Conservation (phyloP, 2,329 filamentous ascomycete species). For the Cylindrodendrum hubeiense region DNA sequence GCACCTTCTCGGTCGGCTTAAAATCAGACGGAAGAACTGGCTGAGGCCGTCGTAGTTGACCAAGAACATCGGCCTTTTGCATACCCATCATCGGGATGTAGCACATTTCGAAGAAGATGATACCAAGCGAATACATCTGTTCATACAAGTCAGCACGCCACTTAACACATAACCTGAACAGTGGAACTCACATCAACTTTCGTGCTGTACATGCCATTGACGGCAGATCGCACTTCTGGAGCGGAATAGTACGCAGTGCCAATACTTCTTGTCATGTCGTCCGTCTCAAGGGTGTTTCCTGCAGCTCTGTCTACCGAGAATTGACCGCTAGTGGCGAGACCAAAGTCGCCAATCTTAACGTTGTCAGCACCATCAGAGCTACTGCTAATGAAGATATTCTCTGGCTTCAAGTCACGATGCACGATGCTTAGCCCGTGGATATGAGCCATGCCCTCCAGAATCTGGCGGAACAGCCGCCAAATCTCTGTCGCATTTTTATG, state of each 20-base stretch:
- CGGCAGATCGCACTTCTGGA: constrained; percentile 85
- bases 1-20: constrained; percentile 75
- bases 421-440: constrained; percentile 94
- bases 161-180: not conserved
- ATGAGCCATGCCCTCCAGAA: constrained; percentile 89
- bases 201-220: constrained; percentile 83
- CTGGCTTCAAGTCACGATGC: constrained; percentile 95
- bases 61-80: constrained; percentile 74
- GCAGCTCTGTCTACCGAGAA: constrained; percentile 71
- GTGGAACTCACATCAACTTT: constrained; percentile 83
- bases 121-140: constrained; percentile 93
- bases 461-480: constrained; percentile 92
- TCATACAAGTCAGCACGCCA: constrained; percentile 19
- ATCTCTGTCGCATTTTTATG: constrained; percentile 81
- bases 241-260: constrained; percentile 92
- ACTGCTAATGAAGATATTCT: constrained; percentile 90
- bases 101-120: constrained; percentile 99
- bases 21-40: constrained; percentile 82
- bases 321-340: constrained; percentile 90
- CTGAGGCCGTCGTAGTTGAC: constrained; percentile 74
- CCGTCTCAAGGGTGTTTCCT: constrained; percentile 57
- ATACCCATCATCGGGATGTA: constrained; percentile 75
- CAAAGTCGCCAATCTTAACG: constrained; percentile 97
- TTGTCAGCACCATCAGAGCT: constrained; percentile 82
- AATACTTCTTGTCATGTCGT: constrained; percentile 78